Percentiles rank a stretch among this genome's conserved stretches.
Evolutionary conservation across 768 basidiomycete genomes (phyloP).

Genomic region (Boletus edulis): DNA sequence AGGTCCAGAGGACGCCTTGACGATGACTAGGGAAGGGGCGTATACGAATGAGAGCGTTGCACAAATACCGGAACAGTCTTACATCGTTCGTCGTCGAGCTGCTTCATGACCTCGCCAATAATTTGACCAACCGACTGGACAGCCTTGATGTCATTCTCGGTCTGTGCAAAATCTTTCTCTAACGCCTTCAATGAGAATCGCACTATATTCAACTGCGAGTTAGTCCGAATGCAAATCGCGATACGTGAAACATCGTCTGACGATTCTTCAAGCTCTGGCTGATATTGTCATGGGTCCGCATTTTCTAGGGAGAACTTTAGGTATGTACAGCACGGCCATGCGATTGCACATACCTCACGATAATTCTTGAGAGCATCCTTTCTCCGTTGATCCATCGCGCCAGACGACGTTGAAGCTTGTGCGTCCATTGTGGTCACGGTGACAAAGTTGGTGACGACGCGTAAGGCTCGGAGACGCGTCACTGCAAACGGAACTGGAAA

Average conservation of each 20-base stretch:
- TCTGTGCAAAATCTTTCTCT: conserved; percentile 88
- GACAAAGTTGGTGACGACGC: conserved; percentile 7
- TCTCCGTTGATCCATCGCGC: conserved; percentile 65
- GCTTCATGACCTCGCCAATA: conserved; percentile 98
- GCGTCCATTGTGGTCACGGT: conserved; percentile 22
- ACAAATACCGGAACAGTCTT: conserved; percentile 29
- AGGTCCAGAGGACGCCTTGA: conserved; percentile 97
- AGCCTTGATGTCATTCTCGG: conserved; percentile 98
- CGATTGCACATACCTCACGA: conserved; percentile 54
- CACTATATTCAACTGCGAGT: conserved; percentile 45
- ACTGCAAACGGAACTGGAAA: background rate
- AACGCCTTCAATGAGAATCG: conserved; percentile 88
- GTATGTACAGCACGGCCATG: background rate
- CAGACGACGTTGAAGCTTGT: conserved; percentile 50
- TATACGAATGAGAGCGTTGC: background rate
- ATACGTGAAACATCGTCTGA: conserved; percentile 39
- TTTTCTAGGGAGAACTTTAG: conserved; percentile 64
- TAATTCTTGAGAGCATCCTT: conserved; percentile 74
- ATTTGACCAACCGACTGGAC: conserved; percentile 99
- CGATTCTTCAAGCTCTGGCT: conserved; percentile 89
- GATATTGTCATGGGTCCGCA: conserved; percentile 84
- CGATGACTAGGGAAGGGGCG: conserved; percentile 65
- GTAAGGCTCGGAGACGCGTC: conserved; percentile 28
- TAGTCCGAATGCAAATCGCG: background rate
- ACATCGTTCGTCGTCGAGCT: conserved; percentile 97